Percentiles rank a stretch among this genome's conserved stretches.
Conservation (phyloP, 495 filamentous ascomycete species). For the Cetradonia linearis region DNA sequence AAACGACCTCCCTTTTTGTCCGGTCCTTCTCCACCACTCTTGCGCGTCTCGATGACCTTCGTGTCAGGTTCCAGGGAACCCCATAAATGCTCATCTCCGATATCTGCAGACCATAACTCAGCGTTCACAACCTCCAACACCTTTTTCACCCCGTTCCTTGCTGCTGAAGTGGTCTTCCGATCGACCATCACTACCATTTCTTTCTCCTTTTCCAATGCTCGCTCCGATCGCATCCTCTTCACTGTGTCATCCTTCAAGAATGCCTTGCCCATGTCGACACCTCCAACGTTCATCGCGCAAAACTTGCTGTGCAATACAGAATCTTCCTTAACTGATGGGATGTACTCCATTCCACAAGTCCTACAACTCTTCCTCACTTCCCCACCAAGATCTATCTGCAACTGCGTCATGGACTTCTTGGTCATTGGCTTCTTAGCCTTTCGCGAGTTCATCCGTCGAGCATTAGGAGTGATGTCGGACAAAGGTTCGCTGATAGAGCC, state of each 20-base stretch:
- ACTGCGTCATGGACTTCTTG: constrained; percentile 46
- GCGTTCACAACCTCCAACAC: constrained; percentile 58
- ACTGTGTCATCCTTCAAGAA: constrained; percentile 38
- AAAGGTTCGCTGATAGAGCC: constrained; percentile 28
- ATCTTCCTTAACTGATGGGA: constrained; percentile 56
- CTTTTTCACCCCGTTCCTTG: constrained; percentile 48
- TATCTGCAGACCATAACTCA: constrained; percentile 54
- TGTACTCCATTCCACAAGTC: constrained; percentile 62
- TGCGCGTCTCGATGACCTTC: constrained; percentile 26
- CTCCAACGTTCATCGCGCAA: constrained; percentile 55
- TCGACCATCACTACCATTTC: constrained; percentile 47
- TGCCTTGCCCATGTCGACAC: constrained; percentile 52
- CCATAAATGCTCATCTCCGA: constrained; percentile 52
- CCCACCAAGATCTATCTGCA: constrained; percentile 57
- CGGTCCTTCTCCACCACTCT: constrained; percentile 7
- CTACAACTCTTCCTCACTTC: constrained; percentile 50
- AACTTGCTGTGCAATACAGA: constrained; percentile 55
- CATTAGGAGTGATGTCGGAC: constrained; percentile 43
- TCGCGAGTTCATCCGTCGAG: constrained; percentile 24
- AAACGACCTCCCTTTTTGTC: constrained; percentile 40
- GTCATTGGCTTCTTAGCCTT: constrained; percentile 20
- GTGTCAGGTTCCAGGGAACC: constrained; percentile 36
- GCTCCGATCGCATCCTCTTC: constrained; percentile 40
- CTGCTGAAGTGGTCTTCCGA: constrained; percentile 41
- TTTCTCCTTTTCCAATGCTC: constrained; percentile 38